Percentiles rank a stretch among this genome's conserved stretches.
These are phyloP conservation scores for Plasmodium fragile DNA, from an alignment of 169 alveolate species.

Conservation along the genomic window DNA sequence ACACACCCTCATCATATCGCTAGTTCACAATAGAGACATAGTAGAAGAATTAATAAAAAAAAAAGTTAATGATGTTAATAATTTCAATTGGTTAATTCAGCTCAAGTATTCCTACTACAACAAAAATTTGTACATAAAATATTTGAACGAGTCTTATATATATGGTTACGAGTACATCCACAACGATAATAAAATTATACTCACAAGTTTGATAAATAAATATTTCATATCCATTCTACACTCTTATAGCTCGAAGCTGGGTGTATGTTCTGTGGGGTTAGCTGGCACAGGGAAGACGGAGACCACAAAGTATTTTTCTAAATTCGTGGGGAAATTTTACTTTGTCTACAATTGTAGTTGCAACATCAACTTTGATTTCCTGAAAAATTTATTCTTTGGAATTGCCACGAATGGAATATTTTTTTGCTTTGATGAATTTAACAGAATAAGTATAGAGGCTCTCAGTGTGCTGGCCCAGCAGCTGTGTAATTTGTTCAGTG, in stretches of 20 bases:
- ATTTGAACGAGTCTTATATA: constrained; percentile 85
- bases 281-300: constrained; percentile 99
- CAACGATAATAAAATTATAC: constrained; percentile 95
- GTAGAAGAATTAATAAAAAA: constrained; percentile 70
- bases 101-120: constrained; percentile 59
- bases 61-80: constrained; percentile 41
- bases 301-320: constrained; percentile 97
- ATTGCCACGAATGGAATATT: constrained; percentile 97
- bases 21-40: constrained; percentile 74
- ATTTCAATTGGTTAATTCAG: constrained; percentile 74
- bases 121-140: constrained; percentile 66
- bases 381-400: constrained; percentile 97
- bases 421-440: constrained; percentile 99
- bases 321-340: constrained; percentile 96
- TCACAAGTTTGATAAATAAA: constrained; percentile 98
- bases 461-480: constrained; percentile 96
- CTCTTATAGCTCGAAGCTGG: constrained; percentile 96
- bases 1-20: constrained; percentile 61
- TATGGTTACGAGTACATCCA: constrained; percentile 99
- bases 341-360: constrained; percentile 98
- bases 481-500: constrained; percentile 64
- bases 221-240: constrained; percentile 96
- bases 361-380: constrained; percentile 96
- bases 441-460: constrained; percentile 96
- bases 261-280: constrained; percentile 99